Evolutionary conservation across 805 yeast species (phyloP).

Genomic region (Candida sakaeoensis): DNA sequence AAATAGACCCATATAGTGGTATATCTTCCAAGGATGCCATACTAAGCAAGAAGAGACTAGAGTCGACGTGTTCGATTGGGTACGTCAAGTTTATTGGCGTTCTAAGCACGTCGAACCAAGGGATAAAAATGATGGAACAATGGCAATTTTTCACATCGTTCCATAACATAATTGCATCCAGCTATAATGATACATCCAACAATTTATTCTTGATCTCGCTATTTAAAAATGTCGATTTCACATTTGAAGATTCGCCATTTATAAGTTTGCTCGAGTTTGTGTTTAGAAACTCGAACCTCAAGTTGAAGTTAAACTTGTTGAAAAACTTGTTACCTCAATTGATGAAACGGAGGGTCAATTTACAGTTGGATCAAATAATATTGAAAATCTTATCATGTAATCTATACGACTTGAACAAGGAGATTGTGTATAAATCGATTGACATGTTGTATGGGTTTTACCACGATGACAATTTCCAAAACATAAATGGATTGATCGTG

Average conservation of each 20-base stretch:
- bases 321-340: constrained; percentile 43
- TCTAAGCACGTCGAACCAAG: constrained; percentile 55
- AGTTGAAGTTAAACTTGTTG: constrained; percentile 57
- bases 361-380: no score
- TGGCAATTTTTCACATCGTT: constrained; percentile 85
- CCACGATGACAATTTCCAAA: constrained; percentile 25
- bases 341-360: no score
- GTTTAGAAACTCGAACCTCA: constrained; percentile 49
- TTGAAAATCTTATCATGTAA: constrained; percentile 58
- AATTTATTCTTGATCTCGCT: constrained; percentile 56
- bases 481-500: constrained; percentile 48
- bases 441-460: constrained; percentile 20
- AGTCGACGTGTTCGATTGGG: constrained; percentile 66
- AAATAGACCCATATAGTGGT: constrained; percentile 76
- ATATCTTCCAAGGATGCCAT: constrained; percentile 71
- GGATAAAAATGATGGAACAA: constrained; percentile 65
- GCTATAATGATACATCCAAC: constrained; percentile 24
- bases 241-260: constrained; percentile 51
- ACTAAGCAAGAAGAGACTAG: constrained; percentile 56
- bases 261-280: constrained; percentile 65
- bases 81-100: constrained; percentile 78
- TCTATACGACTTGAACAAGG: constrained; percentile 57
- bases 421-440: constrained; percentile 19
- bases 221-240: constrained; percentile 59
- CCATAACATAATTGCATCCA: constrained; percentile 60